Percentiles rank a stretch among this genome's conserved stretches.
These are phyloP conservation scores for Amanita rimosa DNA, from an alignment of 768 basidiomycete genomes.

Conservation along the genomic window DNA sequence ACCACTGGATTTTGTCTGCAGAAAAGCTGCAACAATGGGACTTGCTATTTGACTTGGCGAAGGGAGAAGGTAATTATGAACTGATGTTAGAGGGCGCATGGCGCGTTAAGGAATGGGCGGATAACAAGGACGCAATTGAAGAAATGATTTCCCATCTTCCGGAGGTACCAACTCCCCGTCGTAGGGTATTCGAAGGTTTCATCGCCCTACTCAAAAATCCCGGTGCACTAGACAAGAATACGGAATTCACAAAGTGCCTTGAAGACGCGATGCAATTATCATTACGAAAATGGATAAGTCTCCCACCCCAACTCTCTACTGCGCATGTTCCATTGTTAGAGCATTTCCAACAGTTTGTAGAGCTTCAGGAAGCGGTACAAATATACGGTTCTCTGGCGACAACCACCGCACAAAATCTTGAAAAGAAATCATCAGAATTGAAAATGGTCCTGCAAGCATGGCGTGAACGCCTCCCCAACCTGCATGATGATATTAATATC, in stretches of 20 bases:
- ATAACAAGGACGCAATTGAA: constrained; percentile 66
- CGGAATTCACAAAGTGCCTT: constrained; percentile 77
- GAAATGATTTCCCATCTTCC: constrained; percentile 70
- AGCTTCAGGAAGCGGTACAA: constrained; percentile 89
- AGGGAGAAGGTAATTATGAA: constrained; percentile 83
- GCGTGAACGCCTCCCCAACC: constrained; percentile 92
- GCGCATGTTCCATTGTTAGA: constrained; percentile 92
- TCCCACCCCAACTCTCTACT: constrained; percentile 79
- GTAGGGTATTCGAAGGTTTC: constrained; percentile 95
- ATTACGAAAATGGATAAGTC: constrained; percentile 88
- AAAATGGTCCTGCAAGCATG: constrained; percentile 96
- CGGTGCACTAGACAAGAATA: constrained; percentile 68
- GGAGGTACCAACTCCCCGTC: constrained; percentile 88
- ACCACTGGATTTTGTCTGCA: constrained; percentile 94
- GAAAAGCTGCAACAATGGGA: constrained; percentile 99
- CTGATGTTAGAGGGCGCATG: constrained; percentile 91
- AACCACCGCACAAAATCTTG: constrained; percentile 81
- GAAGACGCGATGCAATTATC: constrained; percentile 97
- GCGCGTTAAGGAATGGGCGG: constrained; percentile 88
- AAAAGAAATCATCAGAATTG: constrained; percentile 89
- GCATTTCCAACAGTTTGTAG: constrained; percentile 98
- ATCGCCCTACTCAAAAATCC: constrained; percentile 82
- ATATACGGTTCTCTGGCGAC: constrained; percentile 86
- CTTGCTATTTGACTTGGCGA: constrained; percentile 81
- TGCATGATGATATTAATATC: constrained; percentile 94